These are phyloP conservation scores for Lagerstroemia speciosa DNA, from an alignment of 345 rosid species.

Conservation along the genomic window DNA sequence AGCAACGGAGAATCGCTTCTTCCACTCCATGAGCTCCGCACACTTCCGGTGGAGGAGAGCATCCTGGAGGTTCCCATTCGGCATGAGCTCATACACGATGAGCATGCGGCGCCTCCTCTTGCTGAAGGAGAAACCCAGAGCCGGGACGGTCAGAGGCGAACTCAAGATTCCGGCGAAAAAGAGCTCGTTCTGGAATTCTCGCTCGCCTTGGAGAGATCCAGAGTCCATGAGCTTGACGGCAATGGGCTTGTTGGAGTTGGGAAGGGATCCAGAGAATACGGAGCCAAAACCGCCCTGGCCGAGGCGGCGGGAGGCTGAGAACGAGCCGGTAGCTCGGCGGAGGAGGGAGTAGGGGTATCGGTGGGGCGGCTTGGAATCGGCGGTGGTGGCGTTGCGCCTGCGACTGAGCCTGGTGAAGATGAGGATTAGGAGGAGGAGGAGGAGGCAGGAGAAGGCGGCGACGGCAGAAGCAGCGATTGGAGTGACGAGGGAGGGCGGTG, in stretches of 20 bases:
- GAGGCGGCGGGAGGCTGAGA: slow-evolving; percentile 62
- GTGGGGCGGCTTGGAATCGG: slow-evolving; percentile 46
- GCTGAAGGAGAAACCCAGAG: slow-evolving; percentile 69
- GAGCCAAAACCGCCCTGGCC: slow-evolving; percentile 99
- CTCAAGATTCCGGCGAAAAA: slow-evolving; percentile 62
- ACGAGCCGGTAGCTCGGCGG: slow-evolving; percentile 71
- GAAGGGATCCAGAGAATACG: slow-evolving; percentile 54
- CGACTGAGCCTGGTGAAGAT: slow-evolving; percentile 62
- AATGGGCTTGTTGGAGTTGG: slow-evolving; percentile 24
- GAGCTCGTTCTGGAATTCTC: slow-evolving; percentile 92
- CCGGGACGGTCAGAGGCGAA: slow-evolving; percentile 49
- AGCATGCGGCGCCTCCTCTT: slow-evolving; percentile 55
- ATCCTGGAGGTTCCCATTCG: slow-evolving; percentile 75
- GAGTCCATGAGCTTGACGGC: slow-evolving; percentile 93
- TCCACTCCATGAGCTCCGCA: slow-evolving; percentile 63
- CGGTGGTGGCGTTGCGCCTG: slow-evolving; percentile 72
- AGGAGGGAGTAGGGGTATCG: slow-evolving; percentile 69
- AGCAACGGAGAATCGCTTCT: slow-evolving; percentile 39
- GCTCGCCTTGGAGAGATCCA: slow-evolving; percentile 85
- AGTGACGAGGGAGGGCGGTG: slow-evolving; percentile 20
- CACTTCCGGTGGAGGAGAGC: slow-evolving; percentile 65
- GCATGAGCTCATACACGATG: slow-evolving; percentile 78
- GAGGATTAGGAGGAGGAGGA: slow-evolving; percentile 28
- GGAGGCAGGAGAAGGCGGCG: slow-evolving; percentile 29
- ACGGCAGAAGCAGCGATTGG: slow-evolving; percentile 29